phyloP scores from a whole-genome alignment of 2,329 filamentous ascomycete genomes.

The Arthroderma uncinatum region DNA sequence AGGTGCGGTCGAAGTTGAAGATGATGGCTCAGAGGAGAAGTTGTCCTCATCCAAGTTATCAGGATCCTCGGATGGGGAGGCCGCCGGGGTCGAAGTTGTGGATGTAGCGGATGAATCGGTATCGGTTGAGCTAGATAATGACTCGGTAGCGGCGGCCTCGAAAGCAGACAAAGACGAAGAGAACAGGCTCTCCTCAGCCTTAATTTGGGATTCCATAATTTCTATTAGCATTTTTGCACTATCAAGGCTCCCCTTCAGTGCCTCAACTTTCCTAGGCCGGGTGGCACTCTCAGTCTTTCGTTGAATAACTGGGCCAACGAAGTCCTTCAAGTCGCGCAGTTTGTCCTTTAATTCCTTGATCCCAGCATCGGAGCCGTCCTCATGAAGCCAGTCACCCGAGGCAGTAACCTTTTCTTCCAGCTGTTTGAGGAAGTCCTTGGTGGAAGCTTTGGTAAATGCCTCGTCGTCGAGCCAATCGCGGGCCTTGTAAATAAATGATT shows the following conservation, averaged over 20 bases:
- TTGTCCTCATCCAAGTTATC: slow-evolving; percentile 69
- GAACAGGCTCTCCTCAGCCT: slow-evolving; percentile 54
- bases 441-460: slow-evolving; percentile 61
- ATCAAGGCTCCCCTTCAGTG: slow-evolving; percentile 58
- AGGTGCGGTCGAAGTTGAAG: slow-evolving; percentile 24
- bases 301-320: slow-evolving; percentile 66
- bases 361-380: slow-evolving; percentile 64
- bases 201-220: slow-evolving; percentile 60
- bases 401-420: slow-evolving; percentile 58
- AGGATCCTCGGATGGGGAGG: slow-evolving; percentile 32
- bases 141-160: slow-evolving; percentile 29
- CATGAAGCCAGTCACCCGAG: slow-evolving; percentile 83
- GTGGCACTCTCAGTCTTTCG: slow-evolving; percentile 60
- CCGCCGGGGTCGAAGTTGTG: slow-evolving; percentile 28
- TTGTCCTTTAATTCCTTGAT: slow-evolving; percentile 64
- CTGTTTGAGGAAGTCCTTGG: slow-evolving; percentile 52
- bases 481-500: slow-evolving; percentile 80
- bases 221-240: slow-evolving; percentile 60
- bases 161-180: slow-evolving; percentile 43
- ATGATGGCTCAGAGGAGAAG: slow-evolving; percentile 29
- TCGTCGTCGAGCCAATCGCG: slow-evolving; percentile 72
- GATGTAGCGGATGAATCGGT: slow-evolving; percentile 33
- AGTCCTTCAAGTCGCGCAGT: slow-evolving; percentile 62
- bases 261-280: slow-evolving; percentile 58
- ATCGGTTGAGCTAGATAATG: slow-evolving; percentile 32